These are phyloP conservation scores for Tylopilus plumbeoviolaceoides DNA, from an alignment of 768 basidiomycete species.

Conservation along the genomic window DNA sequence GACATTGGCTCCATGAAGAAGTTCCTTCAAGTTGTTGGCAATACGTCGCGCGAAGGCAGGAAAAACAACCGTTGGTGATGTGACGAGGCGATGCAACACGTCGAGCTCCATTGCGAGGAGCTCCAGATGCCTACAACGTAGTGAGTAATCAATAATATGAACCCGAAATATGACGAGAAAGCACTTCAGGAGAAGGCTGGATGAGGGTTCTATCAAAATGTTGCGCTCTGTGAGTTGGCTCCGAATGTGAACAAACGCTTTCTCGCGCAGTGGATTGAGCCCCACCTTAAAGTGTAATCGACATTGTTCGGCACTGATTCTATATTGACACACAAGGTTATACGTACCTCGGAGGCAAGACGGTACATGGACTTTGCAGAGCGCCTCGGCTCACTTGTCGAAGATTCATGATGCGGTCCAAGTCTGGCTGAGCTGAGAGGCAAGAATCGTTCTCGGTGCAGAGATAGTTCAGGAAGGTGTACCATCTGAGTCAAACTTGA, in stretches of 20 bases:
- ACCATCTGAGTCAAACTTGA: constrained; percentile 32
- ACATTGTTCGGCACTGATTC: too few relatives aligned
- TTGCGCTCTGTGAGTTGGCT: constrained; percentile 18
- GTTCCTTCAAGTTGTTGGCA: neutral
- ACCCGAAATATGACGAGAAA: neutral
- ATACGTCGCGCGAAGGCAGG: neutral
- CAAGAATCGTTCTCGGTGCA: constrained; percentile 34
- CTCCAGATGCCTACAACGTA: neutral
- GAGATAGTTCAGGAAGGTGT: constrained; percentile 37
- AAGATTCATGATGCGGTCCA: neutral
- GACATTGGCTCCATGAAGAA: neutral
- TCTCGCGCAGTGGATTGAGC: constrained; percentile 14
- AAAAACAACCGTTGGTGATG: neutral
- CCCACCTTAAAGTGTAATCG: constrained; percentile 8
- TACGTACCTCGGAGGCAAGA: constrained; percentile 35
- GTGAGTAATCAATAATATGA: neutral
- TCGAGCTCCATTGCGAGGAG: neutral
- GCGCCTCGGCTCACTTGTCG: constrained; percentile 18
- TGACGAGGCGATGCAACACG: neutral
- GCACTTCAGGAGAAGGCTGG: constrained; percentile 11
- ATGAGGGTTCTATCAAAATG: constrained; percentile 24
- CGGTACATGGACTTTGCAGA: constrained; percentile 47
- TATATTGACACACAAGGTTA: too few relatives aligned
- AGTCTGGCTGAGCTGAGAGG: constrained; percentile 23
- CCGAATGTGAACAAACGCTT: constrained; percentile 14